phyloP scores from a whole-genome alignment of 129 eudicot genomes.

The Artemisia argyi region DNA sequence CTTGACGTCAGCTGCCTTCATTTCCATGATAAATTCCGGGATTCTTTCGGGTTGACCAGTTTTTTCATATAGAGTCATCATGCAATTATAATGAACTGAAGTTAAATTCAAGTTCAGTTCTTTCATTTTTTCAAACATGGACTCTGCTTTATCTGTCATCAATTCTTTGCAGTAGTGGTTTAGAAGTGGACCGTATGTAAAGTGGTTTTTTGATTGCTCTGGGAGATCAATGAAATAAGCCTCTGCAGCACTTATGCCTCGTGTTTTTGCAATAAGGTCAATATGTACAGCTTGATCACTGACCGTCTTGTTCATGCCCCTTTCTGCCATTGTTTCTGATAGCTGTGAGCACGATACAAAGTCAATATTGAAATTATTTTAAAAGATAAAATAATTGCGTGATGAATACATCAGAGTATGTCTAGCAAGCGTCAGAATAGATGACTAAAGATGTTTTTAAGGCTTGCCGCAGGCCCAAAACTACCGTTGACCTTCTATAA shows the following conservation, averaged over 20 bases:
- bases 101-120: conserved; percentile 61
- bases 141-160: conserved; percentile 80
- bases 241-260: conserved; percentile 79
- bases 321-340: conserved; percentile 84
- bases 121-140: conserved; percentile 86
- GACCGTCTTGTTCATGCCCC: conserved; percentile 88
- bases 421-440: conserved; percentile 4
- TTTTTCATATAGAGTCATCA: conserved; percentile 76
- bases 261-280: conserved; percentile 78
- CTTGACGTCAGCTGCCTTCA: conserved; percentile 79
- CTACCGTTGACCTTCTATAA: background rate
- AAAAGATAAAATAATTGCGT: background rate
- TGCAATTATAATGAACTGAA: conserved; percentile 86
- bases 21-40: conserved; percentile 68
- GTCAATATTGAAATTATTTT: background rate
- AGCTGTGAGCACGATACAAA: conserved; percentile 45
- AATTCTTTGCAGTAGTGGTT: conserved; percentile 91
- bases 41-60: conserved; percentile 61
- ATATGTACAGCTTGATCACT: conserved; percentile 94
- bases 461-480: conserved; percentile 5
- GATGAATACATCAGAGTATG: background rate
- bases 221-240: conserved; percentile 78
- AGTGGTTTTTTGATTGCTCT: conserved; percentile 75
- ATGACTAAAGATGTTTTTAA: background rate
- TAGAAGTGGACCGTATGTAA: conserved; percentile 85